Evolutionary conservation across 305 asterid genomes (phyloP).

Genomic region (Fraxinus angustifolia): DNA sequence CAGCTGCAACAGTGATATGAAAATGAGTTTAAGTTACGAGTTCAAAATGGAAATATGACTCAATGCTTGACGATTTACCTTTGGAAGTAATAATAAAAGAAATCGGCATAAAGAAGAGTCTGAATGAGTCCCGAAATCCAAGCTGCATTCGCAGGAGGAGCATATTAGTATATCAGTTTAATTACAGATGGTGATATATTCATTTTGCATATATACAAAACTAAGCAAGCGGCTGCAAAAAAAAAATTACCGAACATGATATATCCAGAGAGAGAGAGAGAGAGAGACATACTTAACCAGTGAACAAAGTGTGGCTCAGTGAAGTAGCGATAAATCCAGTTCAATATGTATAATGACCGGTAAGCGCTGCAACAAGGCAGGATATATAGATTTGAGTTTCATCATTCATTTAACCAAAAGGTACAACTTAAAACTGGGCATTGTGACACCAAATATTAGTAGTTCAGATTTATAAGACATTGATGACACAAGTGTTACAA

Average conservation of each 20-base stretch:
- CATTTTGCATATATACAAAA: neutral
- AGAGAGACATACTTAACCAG: slow-evolving; percentile 72
- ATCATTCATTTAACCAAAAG: neutral
- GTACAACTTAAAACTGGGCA: neutral
- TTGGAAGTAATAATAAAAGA: slow-evolving; percentile 93
- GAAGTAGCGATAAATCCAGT: slow-evolving; percentile 94
- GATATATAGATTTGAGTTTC: neutral
- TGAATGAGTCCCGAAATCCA: slow-evolving; percentile 90
- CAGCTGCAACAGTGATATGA: slow-evolving; percentile 48
- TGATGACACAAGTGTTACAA: neutral
- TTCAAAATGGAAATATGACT: neutral
- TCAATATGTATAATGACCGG: slow-evolving; percentile 76
- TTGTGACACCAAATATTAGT: neutral
- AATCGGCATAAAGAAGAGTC: slow-evolving; percentile 83
- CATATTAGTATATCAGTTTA: neutral
- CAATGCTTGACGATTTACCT: slow-evolving; percentile 38
- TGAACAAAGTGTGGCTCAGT: slow-evolving; percentile 78
- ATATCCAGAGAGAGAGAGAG: neutral
- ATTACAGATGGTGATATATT: neutral
- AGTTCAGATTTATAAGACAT: neutral
- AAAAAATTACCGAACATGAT: slow-evolving; percentile 13
- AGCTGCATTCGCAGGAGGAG: slow-evolving; percentile 45
- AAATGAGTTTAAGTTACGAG: neutral
- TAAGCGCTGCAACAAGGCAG: slow-evolving; percentile 58
- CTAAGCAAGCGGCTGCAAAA: neutral